Conservation (phyloP, 2,329 filamentous ascomycete genomes). For the Ascocoryne sarcoides region DNA sequence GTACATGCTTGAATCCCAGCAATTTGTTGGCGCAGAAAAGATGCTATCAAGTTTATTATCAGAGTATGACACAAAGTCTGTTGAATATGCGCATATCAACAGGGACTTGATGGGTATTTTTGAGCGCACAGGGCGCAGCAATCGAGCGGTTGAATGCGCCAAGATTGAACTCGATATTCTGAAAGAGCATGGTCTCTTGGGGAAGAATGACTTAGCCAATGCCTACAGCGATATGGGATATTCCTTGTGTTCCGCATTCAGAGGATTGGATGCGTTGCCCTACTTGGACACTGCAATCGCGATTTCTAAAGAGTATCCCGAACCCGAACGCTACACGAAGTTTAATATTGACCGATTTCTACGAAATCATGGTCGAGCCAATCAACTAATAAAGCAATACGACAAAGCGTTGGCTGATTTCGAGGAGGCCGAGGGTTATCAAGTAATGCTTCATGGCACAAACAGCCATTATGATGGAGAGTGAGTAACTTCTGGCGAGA, state of each 20-base stretch:
- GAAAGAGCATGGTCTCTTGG: not conserved
- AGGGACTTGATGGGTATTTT: no score
- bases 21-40: no score
- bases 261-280: not conserved
- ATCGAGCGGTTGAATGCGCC: no score
- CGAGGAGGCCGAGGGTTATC: not conserved
- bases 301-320: not conserved
- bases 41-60: no score
- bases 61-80: no score
- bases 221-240: not conserved
- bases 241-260: not conserved
- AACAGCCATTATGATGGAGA: not conserved
- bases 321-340: not conserved
- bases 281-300: not conserved
- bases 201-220: not conserved
- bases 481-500: no score
- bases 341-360: not conserved
- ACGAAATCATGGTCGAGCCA: not conserved
- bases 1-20: no score
- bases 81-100: no score
- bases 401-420: not conserved
- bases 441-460: not conserved
- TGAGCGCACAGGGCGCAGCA: no score
- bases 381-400: not conserved
- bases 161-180: not conserved